Evolutionary conservation across 2,329 filamentous ascomycete genomes (phyloP), one percentile per base, ranked within the genome.

Genomic region (Simplicillium aogashimaense): DNA sequence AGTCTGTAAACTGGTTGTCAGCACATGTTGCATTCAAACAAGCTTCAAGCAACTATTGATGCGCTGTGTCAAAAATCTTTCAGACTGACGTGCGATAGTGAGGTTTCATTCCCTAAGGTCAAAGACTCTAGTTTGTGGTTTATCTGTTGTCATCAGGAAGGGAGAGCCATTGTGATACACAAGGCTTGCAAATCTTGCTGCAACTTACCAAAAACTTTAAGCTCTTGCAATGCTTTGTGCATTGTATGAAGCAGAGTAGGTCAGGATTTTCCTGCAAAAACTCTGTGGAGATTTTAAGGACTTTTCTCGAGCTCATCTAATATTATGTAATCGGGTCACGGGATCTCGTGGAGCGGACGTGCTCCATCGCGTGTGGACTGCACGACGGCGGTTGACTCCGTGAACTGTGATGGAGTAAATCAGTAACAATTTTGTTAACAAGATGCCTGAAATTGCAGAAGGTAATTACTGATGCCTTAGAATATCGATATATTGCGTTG

Each of bases 71-170:
- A 43, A 41, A 44, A 40, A 49, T 59, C 58, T 64, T 72, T 92
- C 86, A 92, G 86, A 87, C 86, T 92, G 86, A 92, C 85, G 84
- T 90, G 81, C 77, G 81, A 86, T 79, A 77, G 72, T 60, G 64
- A 78, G 64, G 81, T 90, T 89, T 89, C 85, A 90, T 82, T 74
- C 78, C 72, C 62, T 60, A 61, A 70, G 83, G 80, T 94, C 86
- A 92, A 92, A 94, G 86, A 94, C 86, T 94, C 86, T 94, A 94
- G 85, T 89, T 89, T 81, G 81, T 76, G 83, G 83, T 87, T 81
- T 75, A 72, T 69, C 13, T 70, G 62, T 67, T 87, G 80, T 89
- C 86, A 90, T 90, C 86, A 87, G 61, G 65, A 64, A 69, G 57
- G 50, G 45, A 50, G 52, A 49, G 44, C 37, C 17, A 36, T 20